Evolutionary conservation across 345 rosid species (phyloP).

Genomic region (Syzygium grande): DNA sequence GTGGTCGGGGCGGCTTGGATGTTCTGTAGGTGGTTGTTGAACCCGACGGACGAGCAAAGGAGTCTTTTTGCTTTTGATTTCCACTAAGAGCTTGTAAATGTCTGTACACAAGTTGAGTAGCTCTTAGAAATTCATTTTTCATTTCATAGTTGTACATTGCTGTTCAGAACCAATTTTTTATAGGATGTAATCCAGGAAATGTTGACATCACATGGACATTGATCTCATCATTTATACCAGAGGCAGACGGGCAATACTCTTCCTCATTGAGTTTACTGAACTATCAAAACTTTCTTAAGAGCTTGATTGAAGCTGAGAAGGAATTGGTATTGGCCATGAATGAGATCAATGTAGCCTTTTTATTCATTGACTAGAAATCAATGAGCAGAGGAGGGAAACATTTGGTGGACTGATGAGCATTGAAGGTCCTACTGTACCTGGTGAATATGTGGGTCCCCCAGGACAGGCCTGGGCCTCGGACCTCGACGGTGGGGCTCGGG

Average conservation of each 20-base stretch:
- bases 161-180: neutral
- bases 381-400: neutral
- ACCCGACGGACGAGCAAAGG: slow-evolving; percentile 85
- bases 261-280: neutral
- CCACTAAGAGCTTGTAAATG: neutral
- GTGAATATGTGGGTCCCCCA: neutral
- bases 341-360: neutral
- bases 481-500: neutral
- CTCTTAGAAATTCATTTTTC: neutral
- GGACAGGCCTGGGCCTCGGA: neutral
- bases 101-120: neutral
- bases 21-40: slow-evolving; percentile 76
- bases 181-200: neutral
- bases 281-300: neutral
- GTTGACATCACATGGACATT: neutral
- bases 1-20: slow-evolving; percentile 81
- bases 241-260: neutral
- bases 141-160: neutral
- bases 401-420: neutral
- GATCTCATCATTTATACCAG: neutral
- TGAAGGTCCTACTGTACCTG: neutral
- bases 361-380: neutral
- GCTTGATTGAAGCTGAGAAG: neutral
- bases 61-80: slow-evolving; percentile 50
- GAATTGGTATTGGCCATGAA: neutral